Evolutionary conservation across 2,329 filamentous ascomycete species (phyloP), one percentile per base, ranked within the genome.

Genomic region (Leptographium galeiforme): DNA sequence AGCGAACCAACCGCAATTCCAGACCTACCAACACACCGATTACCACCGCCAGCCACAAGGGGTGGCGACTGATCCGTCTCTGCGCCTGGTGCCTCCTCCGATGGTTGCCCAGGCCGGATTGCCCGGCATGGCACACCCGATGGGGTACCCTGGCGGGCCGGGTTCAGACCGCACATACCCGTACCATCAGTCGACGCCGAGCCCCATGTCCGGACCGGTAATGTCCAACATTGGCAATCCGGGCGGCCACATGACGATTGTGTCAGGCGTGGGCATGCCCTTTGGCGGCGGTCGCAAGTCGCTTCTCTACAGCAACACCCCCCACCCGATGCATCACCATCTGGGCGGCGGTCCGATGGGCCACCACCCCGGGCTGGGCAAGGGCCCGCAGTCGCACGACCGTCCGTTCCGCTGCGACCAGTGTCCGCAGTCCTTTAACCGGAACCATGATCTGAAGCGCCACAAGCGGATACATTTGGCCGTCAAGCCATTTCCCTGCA

Each of bases 401-500:
- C 81, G 91, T 6, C 93, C 93, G 0, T 97, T 95, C 74, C 90
- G 90, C 68, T 98, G 93, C 66, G 89, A 97, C 61, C 79, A 87
- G 64, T 98, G 93, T 63, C 81, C 87, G 0, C 89, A 95, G 66
- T 90, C 87, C 40, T 98, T 98, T 72, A 97, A 95, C 67, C 78
- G 93, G 6, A 97, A 97, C 59, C 93, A 97, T 64, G 93, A 97
- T 64, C 69, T 97, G 61, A 98, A 98, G 70, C 79, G 93, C 51
- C 93, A 98, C 67, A 95, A 95, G 74, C 76, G 89, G 50, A 97
- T 97, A 55, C 93, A 98, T 68, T 70, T 97, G 55, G 87, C 89
- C 0, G 88, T 97, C 43, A 98, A 98, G 74, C 93, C 93, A 0
- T 97, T 91, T 67, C 90, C 90, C 0, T 98, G 93, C 66, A 80